Evolutionary conservation across 2,329 filamentous ascomycete species (phyloP).

Genomic region (Diplodia seriata): DNA sequence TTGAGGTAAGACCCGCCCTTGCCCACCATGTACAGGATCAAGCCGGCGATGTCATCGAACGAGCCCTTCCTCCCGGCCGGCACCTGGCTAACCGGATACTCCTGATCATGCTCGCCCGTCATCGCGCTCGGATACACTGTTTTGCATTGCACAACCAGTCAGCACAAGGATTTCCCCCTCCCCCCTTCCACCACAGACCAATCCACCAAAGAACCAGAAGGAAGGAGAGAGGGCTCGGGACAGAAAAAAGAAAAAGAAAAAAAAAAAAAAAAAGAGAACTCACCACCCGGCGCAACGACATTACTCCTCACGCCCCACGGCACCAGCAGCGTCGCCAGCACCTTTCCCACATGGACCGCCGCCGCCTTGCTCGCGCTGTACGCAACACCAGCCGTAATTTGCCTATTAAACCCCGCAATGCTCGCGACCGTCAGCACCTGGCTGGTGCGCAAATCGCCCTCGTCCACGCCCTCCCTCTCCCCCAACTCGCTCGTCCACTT

Average conservation of each 20-base stretch:
- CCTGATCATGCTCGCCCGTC: conserved; percentile 44
- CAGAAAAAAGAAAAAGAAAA: too few species aligned
- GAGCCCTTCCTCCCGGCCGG: conserved; percentile 51
- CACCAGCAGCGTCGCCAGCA: conserved; percentile 46
- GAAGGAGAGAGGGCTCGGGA: too few species aligned
- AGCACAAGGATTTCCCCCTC: too few species aligned
- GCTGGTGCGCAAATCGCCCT: conserved; percentile 49
- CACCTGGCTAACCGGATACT: conserved; percentile 46
- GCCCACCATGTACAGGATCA: conserved; percentile 59
- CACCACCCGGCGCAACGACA: conserved; percentile 52
- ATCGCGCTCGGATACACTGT: conserved; percentile 53
- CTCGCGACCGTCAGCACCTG: conserved; percentile 56
- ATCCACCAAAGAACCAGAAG: too few species aligned
- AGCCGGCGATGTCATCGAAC: conserved; percentile 57
- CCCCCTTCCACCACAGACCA: too few species aligned
- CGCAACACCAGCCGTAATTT: conserved; percentile 47
- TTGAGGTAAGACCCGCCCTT: conserved; percentile 62
- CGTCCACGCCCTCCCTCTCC: conserved; percentile 37
- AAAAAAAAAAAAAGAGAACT: conserved; percentile 20
- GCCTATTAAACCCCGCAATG: conserved; percentile 51
- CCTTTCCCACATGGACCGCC: conserved; percentile 55
- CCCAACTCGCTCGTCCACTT: conserved; percentile 35
- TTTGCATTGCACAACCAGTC: too few species aligned
- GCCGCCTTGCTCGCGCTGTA: conserved; percentile 56
- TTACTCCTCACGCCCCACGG: conserved; percentile 57